These are phyloP conservation scores for Penicillium decumbens DNA, from an alignment of 2,329 filamentous ascomycete species.

Conservation along the genomic window DNA sequence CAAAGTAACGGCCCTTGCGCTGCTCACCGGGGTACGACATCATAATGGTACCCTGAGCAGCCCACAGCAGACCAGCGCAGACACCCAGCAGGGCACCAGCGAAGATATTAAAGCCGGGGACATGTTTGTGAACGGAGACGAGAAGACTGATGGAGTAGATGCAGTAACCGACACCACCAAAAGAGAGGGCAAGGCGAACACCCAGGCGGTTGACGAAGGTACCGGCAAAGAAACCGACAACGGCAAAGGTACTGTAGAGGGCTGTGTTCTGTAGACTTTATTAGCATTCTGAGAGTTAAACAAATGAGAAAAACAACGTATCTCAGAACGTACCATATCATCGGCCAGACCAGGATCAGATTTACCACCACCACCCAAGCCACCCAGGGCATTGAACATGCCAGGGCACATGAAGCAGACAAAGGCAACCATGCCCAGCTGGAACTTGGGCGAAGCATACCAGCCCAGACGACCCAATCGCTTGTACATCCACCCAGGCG, in stretches of 20 bases:
- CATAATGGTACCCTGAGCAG: conserved; percentile 48
- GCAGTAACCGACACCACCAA: conserved; percentile 44
- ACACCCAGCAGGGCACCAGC: conserved; percentile 46
- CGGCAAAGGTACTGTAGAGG: conserved; percentile 65
- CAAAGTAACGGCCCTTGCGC: conserved; percentile 79
- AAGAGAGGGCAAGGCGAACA: conserved; percentile 37
- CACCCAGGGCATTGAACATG: conserved; percentile 67
- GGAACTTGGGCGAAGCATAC: conserved; percentile 67
- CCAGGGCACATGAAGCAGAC: conserved; percentile 69
- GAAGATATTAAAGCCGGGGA: conserved; percentile 46
- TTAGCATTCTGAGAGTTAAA: not conserved
- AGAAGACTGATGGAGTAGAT: conserved; percentile 38
- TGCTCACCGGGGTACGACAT: conserved; percentile 79
- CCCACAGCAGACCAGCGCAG: conserved; percentile 47
- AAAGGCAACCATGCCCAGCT: conserved; percentile 63
- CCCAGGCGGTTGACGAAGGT: conserved; percentile 41
- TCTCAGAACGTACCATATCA: conserved; percentile 38
- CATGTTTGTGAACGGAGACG: conserved; percentile 44
- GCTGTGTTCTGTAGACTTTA: conserved; percentile 50
- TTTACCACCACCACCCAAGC: conserved; percentile 64
- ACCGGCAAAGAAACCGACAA: conserved; percentile 58
- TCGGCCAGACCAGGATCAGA: conserved; percentile 50
- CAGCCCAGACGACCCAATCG: conserved; percentile 52
- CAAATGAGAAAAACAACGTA: not conserved
- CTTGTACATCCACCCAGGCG: conserved; percentile 52